A percentile compares a stretch with the other conserved stretches of the same genome.
Evolutionary conservation across 1,284 basidiomycete genomes (phyloP).

Genomic region (Ganoderma boninense): DNA sequence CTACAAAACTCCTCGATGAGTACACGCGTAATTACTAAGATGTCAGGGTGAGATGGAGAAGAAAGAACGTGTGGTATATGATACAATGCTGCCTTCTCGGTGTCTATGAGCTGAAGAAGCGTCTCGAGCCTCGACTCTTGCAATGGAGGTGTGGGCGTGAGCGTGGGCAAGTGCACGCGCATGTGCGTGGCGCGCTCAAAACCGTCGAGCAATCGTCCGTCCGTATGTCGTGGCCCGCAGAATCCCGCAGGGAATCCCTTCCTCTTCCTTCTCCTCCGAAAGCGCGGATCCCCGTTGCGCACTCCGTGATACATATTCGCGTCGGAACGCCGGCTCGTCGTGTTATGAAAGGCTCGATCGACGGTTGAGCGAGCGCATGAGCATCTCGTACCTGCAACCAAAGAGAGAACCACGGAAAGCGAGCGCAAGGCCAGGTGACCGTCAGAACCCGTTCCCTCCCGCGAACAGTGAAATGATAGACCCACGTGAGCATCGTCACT

Average conservation of each 20-base stretch:
- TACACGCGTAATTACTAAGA: constrained; percentile 27
- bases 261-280: neutral
- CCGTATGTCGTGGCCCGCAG: neutral
- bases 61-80: constrained; percentile 36
- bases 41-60: constrained; percentile 14
- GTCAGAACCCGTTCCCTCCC: constrained; percentile 4
- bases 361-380: constrained; percentile 65
- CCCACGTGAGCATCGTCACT: constrained; percentile 94
- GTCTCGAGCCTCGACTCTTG: constrained; percentile 7
- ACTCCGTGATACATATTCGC: neutral
- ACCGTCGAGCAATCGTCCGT: constrained; percentile 10
- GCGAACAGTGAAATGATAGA: constrained; percentile 35
- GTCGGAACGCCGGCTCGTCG: constrained; percentile 4
- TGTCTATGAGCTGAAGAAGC: constrained; percentile 10
- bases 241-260: neutral
- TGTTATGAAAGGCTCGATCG: constrained; percentile 31
- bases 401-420: neutral
- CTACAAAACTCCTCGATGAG: constrained; percentile 22
- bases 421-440: neutral
- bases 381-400: constrained; percentile 63
- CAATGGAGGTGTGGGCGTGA: neutral
- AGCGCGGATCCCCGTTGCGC: neutral
- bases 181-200: neutral
- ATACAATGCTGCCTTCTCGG: constrained; percentile 30
- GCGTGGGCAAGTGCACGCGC: neutral